Evolutionary conservation across 1,139 yeast genomes (phyloP).

Genomic region (Taphrina betulina): DNA sequence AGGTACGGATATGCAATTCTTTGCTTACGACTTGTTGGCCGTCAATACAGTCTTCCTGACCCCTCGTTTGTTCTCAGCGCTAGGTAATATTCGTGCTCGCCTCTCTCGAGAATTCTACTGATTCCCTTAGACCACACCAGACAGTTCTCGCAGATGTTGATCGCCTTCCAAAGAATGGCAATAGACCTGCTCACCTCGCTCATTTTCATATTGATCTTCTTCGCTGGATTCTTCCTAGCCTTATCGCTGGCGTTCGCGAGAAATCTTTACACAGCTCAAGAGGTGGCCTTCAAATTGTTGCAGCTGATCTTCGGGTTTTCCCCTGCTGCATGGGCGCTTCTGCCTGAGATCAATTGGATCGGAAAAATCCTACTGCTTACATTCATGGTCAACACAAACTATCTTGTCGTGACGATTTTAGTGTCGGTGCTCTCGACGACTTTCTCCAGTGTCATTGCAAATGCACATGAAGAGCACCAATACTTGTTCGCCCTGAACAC

Average conservation of each 20-base stretch:
- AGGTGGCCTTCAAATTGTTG: slow-evolving; percentile 56
- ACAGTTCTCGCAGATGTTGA: slow-evolving; percentile 34
- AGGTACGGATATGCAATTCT: slow-evolving; percentile 35
- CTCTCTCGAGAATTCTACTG: slow-evolving; percentile 51
- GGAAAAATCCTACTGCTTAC: slow-evolving; percentile 56
- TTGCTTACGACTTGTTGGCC: slow-evolving; percentile 50
- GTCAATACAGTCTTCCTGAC: slow-evolving; percentile 56
- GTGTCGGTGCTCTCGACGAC: slow-evolving; percentile 55
- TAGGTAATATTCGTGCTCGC: slow-evolving; percentile 57
- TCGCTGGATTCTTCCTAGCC: slow-evolving; percentile 60
- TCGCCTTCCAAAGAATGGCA: slow-evolving; percentile 51
- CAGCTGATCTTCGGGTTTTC: slow-evolving; percentile 63
- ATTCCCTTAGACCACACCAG: slow-evolving; percentile 23
- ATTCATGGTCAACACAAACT: slow-evolving; percentile 58
- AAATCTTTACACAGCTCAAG: slow-evolving; percentile 49
- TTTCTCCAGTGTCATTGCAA: slow-evolving; percentile 46
- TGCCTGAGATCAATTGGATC: slow-evolving; percentile 54
- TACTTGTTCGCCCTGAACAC: slow-evolving; percentile 47
- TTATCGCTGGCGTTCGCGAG: slow-evolving; percentile 55
- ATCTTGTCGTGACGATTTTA: slow-evolving; percentile 58
- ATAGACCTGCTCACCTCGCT: slow-evolving; percentile 57
- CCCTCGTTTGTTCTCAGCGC: slow-evolving; percentile 56
- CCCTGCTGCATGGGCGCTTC: slow-evolving; percentile 63
- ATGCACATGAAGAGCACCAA: slow-evolving; percentile 47
- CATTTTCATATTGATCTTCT: slow-evolving; percentile 54